Base-by-base conservation (phyloP, 129 eudicot species). In the Saposhnikovia divaricata region DNA sequence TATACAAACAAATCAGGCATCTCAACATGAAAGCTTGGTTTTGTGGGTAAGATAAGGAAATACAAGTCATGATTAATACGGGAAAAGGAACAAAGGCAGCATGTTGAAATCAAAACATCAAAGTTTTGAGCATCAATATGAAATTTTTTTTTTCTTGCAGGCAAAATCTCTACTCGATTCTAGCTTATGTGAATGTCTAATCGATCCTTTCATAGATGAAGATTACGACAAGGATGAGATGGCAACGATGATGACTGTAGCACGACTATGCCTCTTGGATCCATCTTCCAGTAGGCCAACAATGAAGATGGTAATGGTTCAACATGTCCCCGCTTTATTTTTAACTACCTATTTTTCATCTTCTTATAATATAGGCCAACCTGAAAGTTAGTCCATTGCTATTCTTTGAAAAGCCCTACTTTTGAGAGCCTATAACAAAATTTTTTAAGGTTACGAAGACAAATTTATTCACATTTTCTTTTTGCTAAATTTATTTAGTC, bases 221-320 rank as follows among this genome's bases (percentile, higher is more conserved):
- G 42, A 68, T 68, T 68, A 68, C 43, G 43, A 68, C 73, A 68
- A 68, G 23, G 73, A 68, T 68, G 73, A 68, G 73, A 68, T 68
- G 73, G 42, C 73, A 31, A 68, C 42, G 10, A 68, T 68, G 73
- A 68, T 68, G 73, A 68, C 73, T 68, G 73, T 15, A 31, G 73
- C 73, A 27, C 73, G 23, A 68, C 73, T 68, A 4, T 68, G 73
- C 23, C 73, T 68, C 23, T 68, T 31, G 42, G 43, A 68, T 68
- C 23, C 23, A 68, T 68, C 73, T 13, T 68, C 73, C 43, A 68
- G 73, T 12, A 68, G 73, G 73, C 73, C 73, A 68, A 27, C 73
- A 10, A 68, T 68, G 73, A 68, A 68, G 23, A 31, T 15, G 73
- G 73, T 61, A 61, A 61, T 0, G 12, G 6, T 61, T n/a, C 14